Conservation (phyloP, 2,329 filamentous ascomycete species). For the Anisogramma anomala region DNA sequence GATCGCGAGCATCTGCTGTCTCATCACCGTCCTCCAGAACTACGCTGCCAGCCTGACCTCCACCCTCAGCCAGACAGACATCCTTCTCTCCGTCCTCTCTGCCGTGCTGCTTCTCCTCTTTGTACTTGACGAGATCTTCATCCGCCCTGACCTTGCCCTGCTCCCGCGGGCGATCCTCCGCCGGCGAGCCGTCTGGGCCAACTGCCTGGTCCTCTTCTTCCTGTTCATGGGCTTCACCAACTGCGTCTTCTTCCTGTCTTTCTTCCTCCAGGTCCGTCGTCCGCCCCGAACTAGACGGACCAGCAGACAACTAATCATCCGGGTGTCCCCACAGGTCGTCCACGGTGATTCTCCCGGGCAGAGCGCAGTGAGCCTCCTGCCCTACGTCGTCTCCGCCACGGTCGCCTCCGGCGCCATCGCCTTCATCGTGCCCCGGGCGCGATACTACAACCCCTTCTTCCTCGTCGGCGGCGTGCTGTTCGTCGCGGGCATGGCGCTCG, state of each 20-base stretch:
- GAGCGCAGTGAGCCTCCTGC: slow-evolving; percentile 7
- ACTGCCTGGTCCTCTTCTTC: slow-evolving; percentile 7
- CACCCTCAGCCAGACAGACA: background rate
- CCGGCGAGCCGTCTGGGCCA: slow-evolving; percentile 6
- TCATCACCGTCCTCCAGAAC: background rate
- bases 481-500: slow-evolving; percentile 1
- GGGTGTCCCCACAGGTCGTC: background rate
- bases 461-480: slow-evolving; percentile 4
- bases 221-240: slow-evolving; percentile 11
- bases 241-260: slow-evolving; percentile 11
- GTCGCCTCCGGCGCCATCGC: slow-evolving; percentile 1
- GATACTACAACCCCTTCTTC: slow-evolving; percentile 14
- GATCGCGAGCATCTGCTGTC: background rate
- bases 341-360: background rate
- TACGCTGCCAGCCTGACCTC: background rate
- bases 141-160: slow-evolving; percentile 1
- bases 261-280: slow-evolving; percentile 12
- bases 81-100: background rate
- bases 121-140: slow-evolving; percentile 20
- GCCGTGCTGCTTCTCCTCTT: slow-evolving; percentile 26
- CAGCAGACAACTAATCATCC: too few species aligned
- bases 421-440: slow-evolving; percentile 4
- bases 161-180: background rate
- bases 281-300: background rate
- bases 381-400: slow-evolving; percentile 8